A percentile compares a stretch with the other conserved stretches of the same genome.
Evolutionary conservation across 768 basidiomycete species (phyloP).

Genomic region (Lyophyllum shimeji): DNA sequence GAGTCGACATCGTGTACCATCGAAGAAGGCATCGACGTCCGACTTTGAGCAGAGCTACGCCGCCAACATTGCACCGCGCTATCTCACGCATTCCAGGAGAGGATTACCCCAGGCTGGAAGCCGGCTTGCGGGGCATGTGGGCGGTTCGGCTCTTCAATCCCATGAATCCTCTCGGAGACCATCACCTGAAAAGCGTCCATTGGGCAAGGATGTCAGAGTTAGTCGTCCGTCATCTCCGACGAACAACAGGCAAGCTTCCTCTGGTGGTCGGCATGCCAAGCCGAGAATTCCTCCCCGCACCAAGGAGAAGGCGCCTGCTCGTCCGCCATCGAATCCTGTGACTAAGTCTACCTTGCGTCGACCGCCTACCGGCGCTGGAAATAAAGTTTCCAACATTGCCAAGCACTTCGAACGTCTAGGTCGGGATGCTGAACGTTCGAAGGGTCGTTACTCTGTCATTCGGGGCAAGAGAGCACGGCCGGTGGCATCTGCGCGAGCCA

Average conservation of each 20-base stretch:
- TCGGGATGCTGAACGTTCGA: conserved; percentile 72
- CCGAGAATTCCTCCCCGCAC: conserved; percentile 35
- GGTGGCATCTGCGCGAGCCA: conserved; percentile 84
- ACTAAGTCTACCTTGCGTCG: conserved; percentile 58
- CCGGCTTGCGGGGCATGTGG: conserved; percentile 57
- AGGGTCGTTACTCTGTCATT: conserved; percentile 81
- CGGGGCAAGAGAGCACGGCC: conserved; percentile 87
- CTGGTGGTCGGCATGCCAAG: conserved; percentile 35
- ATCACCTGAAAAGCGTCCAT: conserved; percentile 71
- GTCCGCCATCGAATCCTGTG: conserved; percentile 39
- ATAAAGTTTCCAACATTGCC: conserved; percentile 84
- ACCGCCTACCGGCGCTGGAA: conserved; percentile 45
- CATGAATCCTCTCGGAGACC: conserved; percentile 58
- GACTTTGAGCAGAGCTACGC: conserved; percentile 93
- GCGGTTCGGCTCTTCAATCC: conserved; percentile 50
- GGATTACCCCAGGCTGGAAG: conserved; percentile 34
- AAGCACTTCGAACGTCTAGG: conserved; percentile 88
- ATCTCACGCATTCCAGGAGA: conserved; percentile 57
- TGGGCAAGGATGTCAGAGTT: conserved; percentile 39
- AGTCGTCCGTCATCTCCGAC: conserved; percentile 48
- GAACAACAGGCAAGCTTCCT: conserved; percentile 28
- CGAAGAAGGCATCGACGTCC: conserved; percentile 63
- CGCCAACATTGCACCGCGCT: conserved; percentile 83
- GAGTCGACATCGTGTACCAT: conserved; percentile 47
- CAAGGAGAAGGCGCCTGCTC: conserved; percentile 43